Conservation (phyloP, 768 basidiomycete species). For the Rhizopogon salebrosus region DNA sequence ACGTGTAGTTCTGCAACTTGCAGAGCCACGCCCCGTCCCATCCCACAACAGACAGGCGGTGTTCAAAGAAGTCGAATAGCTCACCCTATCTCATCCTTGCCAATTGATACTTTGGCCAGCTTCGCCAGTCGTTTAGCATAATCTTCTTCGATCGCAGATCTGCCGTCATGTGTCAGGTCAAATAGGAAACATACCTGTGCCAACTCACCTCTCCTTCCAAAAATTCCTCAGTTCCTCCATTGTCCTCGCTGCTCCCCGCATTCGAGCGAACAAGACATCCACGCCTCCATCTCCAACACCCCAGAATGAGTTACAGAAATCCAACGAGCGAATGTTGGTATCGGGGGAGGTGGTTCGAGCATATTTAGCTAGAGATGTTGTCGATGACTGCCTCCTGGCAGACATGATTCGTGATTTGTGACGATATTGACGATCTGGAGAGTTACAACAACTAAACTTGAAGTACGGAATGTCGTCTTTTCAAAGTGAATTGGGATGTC, state of each 20-base stretch:
- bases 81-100: constrained; percentile 92
- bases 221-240: constrained; percentile 84
- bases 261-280: constrained; percentile 84
- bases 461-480: constrained; percentile 12
- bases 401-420: constrained; percentile 41
- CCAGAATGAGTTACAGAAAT: constrained; percentile 99
- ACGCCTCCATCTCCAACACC: constrained; percentile 81
- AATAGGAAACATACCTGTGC: not conserved
- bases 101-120: constrained; percentile 70
- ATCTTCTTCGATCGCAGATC: constrained; percentile 90
- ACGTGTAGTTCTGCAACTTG: constrained; percentile 1
- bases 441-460: constrained; percentile 12
- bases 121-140: constrained; percentile 84
- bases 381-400: constrained; percentile 75
- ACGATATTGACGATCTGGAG: constrained; percentile 8
- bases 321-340: constrained; percentile 46
- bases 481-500: not conserved
- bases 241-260: constrained; percentile 80
- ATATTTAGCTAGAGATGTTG: constrained; percentile 72
- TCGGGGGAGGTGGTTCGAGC: constrained; percentile 50
- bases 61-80: constrained; percentile 24
- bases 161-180: constrained; percentile 26
- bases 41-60: not conserved
- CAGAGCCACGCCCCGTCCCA: not conserved
- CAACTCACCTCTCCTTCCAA: constrained; percentile 88